Percentiles rank a stretch among this genome's conserved stretches.
Evolutionary conservation across 345 rosid species (phyloP).

Genomic region (Dimocarpus longan): DNA sequence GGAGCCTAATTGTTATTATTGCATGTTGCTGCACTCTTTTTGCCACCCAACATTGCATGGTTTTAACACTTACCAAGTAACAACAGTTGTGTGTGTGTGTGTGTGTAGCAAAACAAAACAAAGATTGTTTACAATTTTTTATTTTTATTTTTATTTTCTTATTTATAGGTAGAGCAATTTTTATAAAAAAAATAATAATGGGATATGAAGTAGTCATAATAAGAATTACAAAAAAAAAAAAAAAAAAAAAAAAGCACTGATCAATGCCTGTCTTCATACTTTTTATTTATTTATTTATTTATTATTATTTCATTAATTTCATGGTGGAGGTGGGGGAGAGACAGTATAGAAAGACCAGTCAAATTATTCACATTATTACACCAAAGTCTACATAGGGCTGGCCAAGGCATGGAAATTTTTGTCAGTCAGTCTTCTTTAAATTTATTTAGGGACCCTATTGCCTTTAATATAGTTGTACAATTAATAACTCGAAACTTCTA

Average conservation of each 20-base stretch:
- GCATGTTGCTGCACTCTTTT: slow-evolving; percentile 6
- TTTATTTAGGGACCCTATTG: slow-evolving; percentile 29
- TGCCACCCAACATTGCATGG: slow-evolving; percentile 17
- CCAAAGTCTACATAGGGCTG: slow-evolving; percentile 24
- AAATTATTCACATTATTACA: slow-evolving; percentile 29
- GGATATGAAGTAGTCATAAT: too few relatives aligned
- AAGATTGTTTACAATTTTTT: too few relatives aligned
- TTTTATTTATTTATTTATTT: background rate
- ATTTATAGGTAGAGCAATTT: too few relatives aligned
- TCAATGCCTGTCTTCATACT: background rate
- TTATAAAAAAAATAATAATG: too few relatives aligned
- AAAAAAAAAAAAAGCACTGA: background rate
- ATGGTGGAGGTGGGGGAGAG: slow-evolving; percentile 16
- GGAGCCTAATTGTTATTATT: slow-evolving; percentile 26
- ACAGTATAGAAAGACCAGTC: slow-evolving; percentile 19
- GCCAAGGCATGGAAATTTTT: slow-evolving; percentile 15
- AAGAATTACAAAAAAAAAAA: background rate
- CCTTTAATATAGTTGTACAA: slow-evolving; percentile 11
- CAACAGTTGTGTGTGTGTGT: too few relatives aligned
- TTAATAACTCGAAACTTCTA: slow-evolving; percentile 21
- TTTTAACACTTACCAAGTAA: background rate
- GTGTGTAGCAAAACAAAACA: too few relatives aligned
- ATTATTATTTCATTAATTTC: slow-evolving; percentile 1
- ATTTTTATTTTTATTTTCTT: too few relatives aligned
- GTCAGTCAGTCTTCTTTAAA: slow-evolving; percentile 11